Evolutionary conservation across 2,329 filamentous ascomycete genomes (phyloP), one percentile per base, ranked within the genome.

Genomic region (Fusarium bulbicola): DNA sequence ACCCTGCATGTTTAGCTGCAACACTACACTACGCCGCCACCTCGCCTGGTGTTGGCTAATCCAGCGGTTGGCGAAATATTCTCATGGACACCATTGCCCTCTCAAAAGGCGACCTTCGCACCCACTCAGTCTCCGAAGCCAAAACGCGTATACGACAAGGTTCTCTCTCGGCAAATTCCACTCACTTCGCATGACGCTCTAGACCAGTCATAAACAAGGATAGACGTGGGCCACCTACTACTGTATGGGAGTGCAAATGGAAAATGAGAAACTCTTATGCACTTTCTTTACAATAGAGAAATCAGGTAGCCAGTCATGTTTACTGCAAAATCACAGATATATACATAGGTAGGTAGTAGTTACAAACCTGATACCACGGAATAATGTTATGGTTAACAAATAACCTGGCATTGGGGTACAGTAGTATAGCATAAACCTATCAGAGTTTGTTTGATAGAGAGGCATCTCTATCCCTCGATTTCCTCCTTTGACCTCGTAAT

Each of bases 1-100:
- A 56, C 56, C 56, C 58, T 59, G 60, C 54, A 59, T 47, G 43
- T 59, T 53, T 54, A 65, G 59, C 53, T 52, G 53, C 42, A 59
- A 40, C 34, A 37, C 34, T 59, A 52, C 52, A 36, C 32, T 50
- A 50, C 52, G 40, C 59, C 47, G 50, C 64, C 37, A 39, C 40
- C 53, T 37, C 47, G 52, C 34, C 39, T 36, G n/a, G n/a, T 28
- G 18, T n/a, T 58, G 54, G 54, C 54, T 58, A 26, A 24, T 34
- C 30, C n/a, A 46, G 24, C 11, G 43, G 21, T 39, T 62, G 16
- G 15, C 26, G 32, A 62, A 24, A 21, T 20, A 26, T 42, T 45
- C n/a, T 37, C 34, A 68, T 47, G 42, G 47, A 43, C 45, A 49
- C 36, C 20, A 37, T n/a, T 59, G 46, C 24, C 46, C 56, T 30